Conservation (phyloP, 2,329 filamentous ascomycete genomes). For the Fusarium sp. region DNA sequence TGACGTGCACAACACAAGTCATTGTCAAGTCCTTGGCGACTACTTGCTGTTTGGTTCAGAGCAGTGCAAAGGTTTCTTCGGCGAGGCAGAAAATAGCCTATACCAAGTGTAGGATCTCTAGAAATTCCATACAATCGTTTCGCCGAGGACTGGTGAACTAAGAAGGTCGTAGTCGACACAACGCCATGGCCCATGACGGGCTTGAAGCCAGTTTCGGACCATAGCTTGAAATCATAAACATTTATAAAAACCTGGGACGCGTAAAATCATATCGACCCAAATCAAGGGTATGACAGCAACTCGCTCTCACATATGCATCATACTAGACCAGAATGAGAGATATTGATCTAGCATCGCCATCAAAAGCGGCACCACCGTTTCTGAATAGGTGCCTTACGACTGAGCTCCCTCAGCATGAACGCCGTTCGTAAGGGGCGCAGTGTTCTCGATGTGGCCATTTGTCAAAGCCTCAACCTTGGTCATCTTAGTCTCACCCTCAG, state of each 20-base stretch:
- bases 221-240: conserved; percentile 43
- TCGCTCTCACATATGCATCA: conserved; percentile 19
- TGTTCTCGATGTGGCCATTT: conserved; percentile 44
- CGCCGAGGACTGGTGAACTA: conserved; percentile 27
- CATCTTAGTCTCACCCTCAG: conserved; percentile 27
- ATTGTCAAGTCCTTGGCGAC: conserved; percentile 16
- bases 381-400: conserved; percentile 29
- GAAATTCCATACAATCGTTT: conserved; percentile 38
- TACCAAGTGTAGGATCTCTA: conserved; percentile 23
- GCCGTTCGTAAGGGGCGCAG: conserved; percentile 48
- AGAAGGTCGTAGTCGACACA: conserved; percentile 38
- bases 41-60: conserved; percentile 26
- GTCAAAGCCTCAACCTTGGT: conserved; percentile 28
- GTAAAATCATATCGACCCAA: conserved; percentile 37
- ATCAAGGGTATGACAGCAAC: conserved; percentile 24
- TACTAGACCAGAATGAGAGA: conserved; percentile 4
- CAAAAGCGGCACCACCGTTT: conserved; percentile 15
- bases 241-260: conserved; percentile 37
- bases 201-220: conserved; percentile 23
- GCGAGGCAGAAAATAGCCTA: conserved; percentile 24
- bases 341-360: conserved; percentile 11
- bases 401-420: conserved; percentile 46
- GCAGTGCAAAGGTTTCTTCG: conserved; percentile 20
- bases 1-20: conserved; percentile 20
- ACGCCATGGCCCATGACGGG: conserved; percentile 35